These are phyloP conservation scores for Rhizophora apiculata DNA, from an alignment of 345 rosid species.

Conservation along the genomic window DNA sequence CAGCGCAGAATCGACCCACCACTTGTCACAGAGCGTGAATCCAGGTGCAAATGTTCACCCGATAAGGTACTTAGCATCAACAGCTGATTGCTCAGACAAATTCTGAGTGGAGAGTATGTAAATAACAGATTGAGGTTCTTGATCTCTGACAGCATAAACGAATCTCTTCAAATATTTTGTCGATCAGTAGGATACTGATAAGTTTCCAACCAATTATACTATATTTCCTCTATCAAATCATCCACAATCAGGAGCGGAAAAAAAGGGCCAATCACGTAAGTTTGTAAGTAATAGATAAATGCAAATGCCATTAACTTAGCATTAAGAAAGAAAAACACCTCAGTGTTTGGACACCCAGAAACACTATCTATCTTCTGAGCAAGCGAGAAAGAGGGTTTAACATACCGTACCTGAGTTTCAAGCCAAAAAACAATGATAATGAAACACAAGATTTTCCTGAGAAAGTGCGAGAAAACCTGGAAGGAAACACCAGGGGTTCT, in stretches of 20 bases:
- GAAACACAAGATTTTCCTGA: too few relatives aligned
- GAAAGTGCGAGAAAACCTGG: too few relatives aligned
- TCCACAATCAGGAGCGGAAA: too few relatives aligned
- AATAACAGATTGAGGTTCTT: conserved; percentile 57
- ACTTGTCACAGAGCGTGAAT: conserved; percentile 70
- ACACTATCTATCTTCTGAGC: background rate
- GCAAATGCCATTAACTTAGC: conserved; percentile 40
- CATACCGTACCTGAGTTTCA: too few relatives aligned
- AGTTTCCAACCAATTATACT: too few relatives aligned
- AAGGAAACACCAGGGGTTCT: too few relatives aligned
- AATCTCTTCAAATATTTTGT: too few relatives aligned
- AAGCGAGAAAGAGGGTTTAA: too few relatives aligned
- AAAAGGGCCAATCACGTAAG: too few relatives aligned
- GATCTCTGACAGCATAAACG: conserved; percentile 63
- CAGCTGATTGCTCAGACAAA: conserved; percentile 75
- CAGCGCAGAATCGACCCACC: conserved; percentile 38
- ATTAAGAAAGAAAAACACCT: background rate
- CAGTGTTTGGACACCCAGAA: background rate
- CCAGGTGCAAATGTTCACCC: conserved; percentile 68
- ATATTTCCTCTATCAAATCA: too few relatives aligned
- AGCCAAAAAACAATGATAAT: too few relatives aligned
- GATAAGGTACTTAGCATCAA: conserved; percentile 68
- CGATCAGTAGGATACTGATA: too few relatives aligned
- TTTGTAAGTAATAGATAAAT: conserved; percentile 40
- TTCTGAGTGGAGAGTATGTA: conserved; percentile 76